Evolutionary conservation across 192 early-diverging fungal species (phyloP).

Genomic region (Coemansia sp.): DNA sequence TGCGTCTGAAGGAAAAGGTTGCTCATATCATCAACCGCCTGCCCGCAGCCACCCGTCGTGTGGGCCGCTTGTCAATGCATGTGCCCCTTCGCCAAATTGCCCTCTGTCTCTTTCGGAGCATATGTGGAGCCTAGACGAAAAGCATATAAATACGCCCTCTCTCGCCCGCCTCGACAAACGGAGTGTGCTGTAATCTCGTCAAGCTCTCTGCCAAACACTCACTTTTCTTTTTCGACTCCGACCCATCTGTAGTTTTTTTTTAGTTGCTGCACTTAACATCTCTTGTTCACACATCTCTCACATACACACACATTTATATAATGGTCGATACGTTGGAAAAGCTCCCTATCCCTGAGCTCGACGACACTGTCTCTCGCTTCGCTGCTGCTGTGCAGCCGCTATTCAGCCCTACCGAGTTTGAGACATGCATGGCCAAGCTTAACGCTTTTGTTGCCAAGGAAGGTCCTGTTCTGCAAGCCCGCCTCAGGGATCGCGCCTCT

Average conservation of each 20-base stretch:
- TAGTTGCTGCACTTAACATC: not conserved
- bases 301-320: not conserved
- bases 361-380: constrained; percentile 57
- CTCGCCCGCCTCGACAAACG: not conserved
- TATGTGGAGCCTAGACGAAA: not conserved
- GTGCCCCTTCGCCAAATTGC: not conserved
- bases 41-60: constrained; percentile 1
- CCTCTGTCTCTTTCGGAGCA: not conserved
- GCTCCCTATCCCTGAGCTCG: constrained; percentile 59
- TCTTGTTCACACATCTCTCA: not conserved
- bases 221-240: not conserved
- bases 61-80: constrained; percentile 1
- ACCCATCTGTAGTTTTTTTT: not conserved
- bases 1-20: not conserved
- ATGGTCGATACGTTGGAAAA: constrained; percentile 33
- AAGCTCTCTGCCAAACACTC: not conserved
- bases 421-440: constrained; percentile 46
- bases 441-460: constrained; percentile 49
- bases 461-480: constrained; percentile 51
- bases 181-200: not conserved
- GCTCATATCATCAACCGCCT: not conserved
- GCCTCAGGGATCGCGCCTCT: constrained; percentile 47
- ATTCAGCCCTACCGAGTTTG: constrained; percentile 52
- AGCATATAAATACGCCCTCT: not conserved
- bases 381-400: constrained; percentile 53